Base-by-base conservation (phyloP, 768 basidiomycete genomes). In the Macrolepiota albuminosa region DNA sequence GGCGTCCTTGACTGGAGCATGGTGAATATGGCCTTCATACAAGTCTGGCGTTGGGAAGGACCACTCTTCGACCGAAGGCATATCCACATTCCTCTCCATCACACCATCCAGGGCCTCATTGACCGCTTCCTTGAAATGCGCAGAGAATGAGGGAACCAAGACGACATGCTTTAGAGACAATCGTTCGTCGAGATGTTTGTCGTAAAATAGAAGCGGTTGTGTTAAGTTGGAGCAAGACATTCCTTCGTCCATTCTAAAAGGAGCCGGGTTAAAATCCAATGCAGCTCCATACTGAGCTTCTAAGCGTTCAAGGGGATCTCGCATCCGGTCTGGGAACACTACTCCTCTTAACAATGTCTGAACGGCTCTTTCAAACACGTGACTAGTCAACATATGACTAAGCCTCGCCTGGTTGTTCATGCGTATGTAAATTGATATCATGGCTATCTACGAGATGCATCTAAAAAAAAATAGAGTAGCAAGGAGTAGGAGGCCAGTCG, bases 131-230 rank as follows among this genome's bases (percentile, higher is more conserved):
- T 48, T 42, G 6, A 59, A 37, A 8, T 33, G 5, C 2, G 34
- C 18, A 10, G 45, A 14, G 39, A 56, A 47, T 14, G 51, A 29
- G 5, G 58, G 46, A 9, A 49, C 29, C 11, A 34, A 10, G n/a
- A 14, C n/a, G 3, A 47, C 6, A 3, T 34, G 42, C 16, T 36
- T 53, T 11, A 58, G 40, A 13, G 52, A 47, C 26, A 59, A 42
- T 3, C 47, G 58, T 54, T 59, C 11, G 36, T 59, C 58, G 13
- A 59, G 43, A 24, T 59, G 58, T 24, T 40, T 47, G 52, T 59
- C 58, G 14, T 59, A 59, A 18, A 59, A 59, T 2, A 53, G n/a
- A 29, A 54, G 43, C 10, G 58, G 58, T 0, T 26, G 34, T 33
- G 29, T 40, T 14, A 33, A 55, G 2, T 29, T 9, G 29, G 55